Evolutionary conservation across 75 land plant species (phyloP).

Genomic region (Sequoiadendron giganteum): DNA sequence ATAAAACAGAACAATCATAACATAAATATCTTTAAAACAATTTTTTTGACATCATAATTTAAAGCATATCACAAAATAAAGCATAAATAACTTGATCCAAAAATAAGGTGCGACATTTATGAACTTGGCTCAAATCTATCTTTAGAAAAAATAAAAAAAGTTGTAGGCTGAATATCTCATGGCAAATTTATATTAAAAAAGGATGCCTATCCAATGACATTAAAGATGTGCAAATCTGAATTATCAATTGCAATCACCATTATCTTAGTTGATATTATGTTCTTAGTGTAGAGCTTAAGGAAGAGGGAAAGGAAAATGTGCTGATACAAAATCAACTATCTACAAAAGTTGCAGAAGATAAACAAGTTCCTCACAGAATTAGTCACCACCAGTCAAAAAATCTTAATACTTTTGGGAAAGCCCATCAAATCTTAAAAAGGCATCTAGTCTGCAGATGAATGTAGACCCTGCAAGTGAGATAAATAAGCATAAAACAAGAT

Average conservation of each 20-base stretch:
- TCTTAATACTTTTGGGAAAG: background rate
- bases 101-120: too few species aligned
- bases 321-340: background rate
- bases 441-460: background rate
- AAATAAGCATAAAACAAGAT: background rate
- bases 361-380: background rate
- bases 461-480: background rate
- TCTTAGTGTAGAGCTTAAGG: background rate
- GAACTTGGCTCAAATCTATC: background rate
- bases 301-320: background rate
- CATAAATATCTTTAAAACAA: too few species aligned
- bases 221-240: too few species aligned
- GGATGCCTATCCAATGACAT: background rate
- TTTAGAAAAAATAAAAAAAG: background rate
- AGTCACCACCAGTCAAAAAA: background rate
- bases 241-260: too few species aligned
- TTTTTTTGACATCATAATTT: too few species aligned
- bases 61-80: too few species aligned
- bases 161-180: background rate
- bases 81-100: too few species aligned
- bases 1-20: too few species aligned
- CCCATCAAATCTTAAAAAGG: background rate
- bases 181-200: background rate
- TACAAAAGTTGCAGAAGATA: background rate
- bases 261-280: background rate